These are phyloP conservation scores for Coniochaeta sp. DNA, from an alignment of 2,329 filamentous ascomycete species.

Conservation along the genomic window DNA sequence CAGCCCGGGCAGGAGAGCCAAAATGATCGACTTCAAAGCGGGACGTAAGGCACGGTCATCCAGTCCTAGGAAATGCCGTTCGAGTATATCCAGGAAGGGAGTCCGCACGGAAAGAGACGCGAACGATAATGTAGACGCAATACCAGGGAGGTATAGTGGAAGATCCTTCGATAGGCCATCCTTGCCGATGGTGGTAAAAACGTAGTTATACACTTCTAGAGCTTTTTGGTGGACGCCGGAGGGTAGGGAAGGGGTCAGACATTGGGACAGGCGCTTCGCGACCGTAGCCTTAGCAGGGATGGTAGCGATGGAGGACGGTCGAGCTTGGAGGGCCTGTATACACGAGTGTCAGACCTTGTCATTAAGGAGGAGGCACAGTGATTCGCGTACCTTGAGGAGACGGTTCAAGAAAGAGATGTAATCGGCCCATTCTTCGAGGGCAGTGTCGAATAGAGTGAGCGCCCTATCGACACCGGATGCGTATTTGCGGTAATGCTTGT, in stretches of 20 bases:
- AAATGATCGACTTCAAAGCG: slow-evolving; percentile 81
- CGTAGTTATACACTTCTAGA: slow-evolving; percentile 84
- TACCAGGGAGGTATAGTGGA: slow-evolving; percentile 79
- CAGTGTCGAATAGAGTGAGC: slow-evolving; percentile 82
- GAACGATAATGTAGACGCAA: slow-evolving; percentile 85
- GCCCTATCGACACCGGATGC: slow-evolving; percentile 81
- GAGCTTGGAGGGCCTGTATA: slow-evolving; percentile 76
- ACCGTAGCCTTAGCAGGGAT: slow-evolving; percentile 79
- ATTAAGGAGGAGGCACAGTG: not conserved
- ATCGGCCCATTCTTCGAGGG: slow-evolving; percentile 97
- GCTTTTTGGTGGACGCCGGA: slow-evolving; percentile 97
- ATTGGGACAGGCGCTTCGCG: slow-evolving; percentile 89
- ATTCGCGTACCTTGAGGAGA: slow-evolving; percentile 67
- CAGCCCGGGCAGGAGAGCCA: slow-evolving; percentile 82
- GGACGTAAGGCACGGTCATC: slow-evolving; percentile 68
- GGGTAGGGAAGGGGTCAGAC: slow-evolving; percentile 84
- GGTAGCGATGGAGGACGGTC: slow-evolving; percentile 61
- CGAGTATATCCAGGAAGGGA: slow-evolving; percentile 75
- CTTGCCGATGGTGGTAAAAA: slow-evolving; percentile 79
- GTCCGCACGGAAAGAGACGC: slow-evolving; percentile 87
- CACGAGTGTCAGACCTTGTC: slow-evolving; percentile 5
- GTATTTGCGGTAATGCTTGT: slow-evolving; percentile 78
- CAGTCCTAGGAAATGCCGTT: slow-evolving; percentile 69
- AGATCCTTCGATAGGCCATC: slow-evolving; percentile 77
- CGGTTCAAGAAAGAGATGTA: slow-evolving; percentile 96